Conservation (phyloP, 2,329 filamentous ascomycete genomes). For the Fulvia fulva region DNA sequence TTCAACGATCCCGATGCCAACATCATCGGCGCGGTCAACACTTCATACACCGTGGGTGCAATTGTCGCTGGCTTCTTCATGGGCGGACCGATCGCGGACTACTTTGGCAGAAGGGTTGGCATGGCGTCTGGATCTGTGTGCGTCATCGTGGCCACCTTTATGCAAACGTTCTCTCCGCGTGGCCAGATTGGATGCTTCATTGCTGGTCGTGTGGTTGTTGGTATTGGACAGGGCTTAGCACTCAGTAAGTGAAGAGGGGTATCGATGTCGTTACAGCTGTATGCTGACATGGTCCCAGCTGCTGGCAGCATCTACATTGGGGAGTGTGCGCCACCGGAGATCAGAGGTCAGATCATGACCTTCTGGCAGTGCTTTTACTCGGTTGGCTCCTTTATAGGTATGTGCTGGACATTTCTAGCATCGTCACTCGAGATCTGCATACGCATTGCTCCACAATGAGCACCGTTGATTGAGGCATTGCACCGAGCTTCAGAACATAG, state of each 20-base stretch:
- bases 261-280: neutral
- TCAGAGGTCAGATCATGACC: slow-evolving; percentile 64
- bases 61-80: slow-evolving; percentile 68
- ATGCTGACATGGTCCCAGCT: slow-evolving; percentile 33
- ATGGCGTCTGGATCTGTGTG: slow-evolving; percentile 63
- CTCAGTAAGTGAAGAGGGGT: slow-evolving; percentile 46
- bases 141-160: slow-evolving; percentile 64
- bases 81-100: slow-evolving; percentile 54
- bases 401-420: too few relatives aligned
- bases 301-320: slow-evolving; percentile 66
- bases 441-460: too few relatives aligned
- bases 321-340: slow-evolving; percentile 61
- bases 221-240: slow-evolving; percentile 66
- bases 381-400: slow-evolving; percentile 62
- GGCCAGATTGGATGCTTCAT: slow-evolving; percentile 64
- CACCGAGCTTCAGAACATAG: too few relatives aligned
- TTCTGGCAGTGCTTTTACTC: slow-evolving; percentile 68
- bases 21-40: slow-evolving; percentile 57
- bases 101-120: slow-evolving; percentile 51
- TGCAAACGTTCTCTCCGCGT: slow-evolving; percentile 62
- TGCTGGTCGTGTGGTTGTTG: slow-evolving; percentile 64
- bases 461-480: too few relatives aligned
- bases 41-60: slow-evolving; percentile 66
- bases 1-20: slow-evolving; percentile 51
- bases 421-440: too few relatives aligned